Percentiles rank a stretch among this genome's conserved stretches.
Conservation (phyloP, 2,329 filamentous ascomycete species). For the Clarireedia homoeocarpa region DNA sequence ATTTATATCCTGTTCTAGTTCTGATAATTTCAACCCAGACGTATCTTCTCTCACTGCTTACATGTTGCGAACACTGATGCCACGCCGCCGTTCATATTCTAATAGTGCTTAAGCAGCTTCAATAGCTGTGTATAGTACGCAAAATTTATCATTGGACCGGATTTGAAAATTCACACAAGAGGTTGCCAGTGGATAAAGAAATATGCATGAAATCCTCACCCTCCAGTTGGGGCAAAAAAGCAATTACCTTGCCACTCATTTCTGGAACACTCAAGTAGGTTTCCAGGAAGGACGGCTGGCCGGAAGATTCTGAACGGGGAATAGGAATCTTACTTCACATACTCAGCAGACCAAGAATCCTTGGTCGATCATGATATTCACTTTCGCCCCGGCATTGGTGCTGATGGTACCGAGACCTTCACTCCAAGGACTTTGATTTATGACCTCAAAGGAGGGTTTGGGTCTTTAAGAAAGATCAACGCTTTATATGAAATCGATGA, state of each 20-base stretch:
- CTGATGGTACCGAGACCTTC: slow-evolving; percentile 82
- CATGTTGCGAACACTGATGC: too few relatives aligned
- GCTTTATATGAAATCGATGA: slow-evolving; percentile 58
- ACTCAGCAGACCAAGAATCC: slow-evolving; percentile 57
- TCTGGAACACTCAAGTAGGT: slow-evolving; percentile 86
- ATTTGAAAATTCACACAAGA: not conserved
- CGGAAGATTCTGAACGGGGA: slow-evolving; percentile 8
- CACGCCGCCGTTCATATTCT: too few relatives aligned
- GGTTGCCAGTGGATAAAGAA: not conserved
- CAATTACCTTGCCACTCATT: slow-evolving; percentile 92
- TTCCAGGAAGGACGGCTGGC: not conserved
- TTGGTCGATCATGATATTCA: slow-evolving; percentile 77
- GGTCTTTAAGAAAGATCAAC: slow-evolving; percentile 79
- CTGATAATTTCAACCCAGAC: too few relatives aligned
- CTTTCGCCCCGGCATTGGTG: slow-evolving; percentile 75
- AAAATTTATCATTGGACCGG: not conserved
- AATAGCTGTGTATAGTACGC: too few relatives aligned
- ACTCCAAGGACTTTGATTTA: slow-evolving; percentile 89
- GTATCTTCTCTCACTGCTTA: too few relatives aligned
- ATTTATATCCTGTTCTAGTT: too few relatives aligned
- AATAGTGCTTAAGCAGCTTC: too few relatives aligned
- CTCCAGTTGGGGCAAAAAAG: slow-evolving; percentile 87
- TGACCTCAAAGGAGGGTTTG: slow-evolving; percentile 90
- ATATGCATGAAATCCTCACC: slow-evolving; percentile 92
- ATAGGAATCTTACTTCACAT: slow-evolving; percentile 96